Conservation (phyloP, 345 rosid species). For the Melastoma malabathricum region DNA sequence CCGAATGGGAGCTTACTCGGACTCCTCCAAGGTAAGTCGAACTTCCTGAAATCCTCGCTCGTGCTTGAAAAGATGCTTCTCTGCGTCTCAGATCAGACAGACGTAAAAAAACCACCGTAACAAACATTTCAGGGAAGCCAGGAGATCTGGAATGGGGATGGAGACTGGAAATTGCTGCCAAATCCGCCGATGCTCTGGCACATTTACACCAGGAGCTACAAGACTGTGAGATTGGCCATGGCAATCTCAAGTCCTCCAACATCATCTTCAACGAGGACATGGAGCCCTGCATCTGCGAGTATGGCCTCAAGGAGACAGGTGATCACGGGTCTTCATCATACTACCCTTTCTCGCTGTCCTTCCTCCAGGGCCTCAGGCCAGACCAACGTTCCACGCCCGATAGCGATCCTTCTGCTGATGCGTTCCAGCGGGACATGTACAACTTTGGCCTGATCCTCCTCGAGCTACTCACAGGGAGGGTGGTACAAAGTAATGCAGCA, state of each 20-base stretch:
- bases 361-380: too few relatives aligned
- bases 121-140: constrained; percentile 19
- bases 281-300: constrained; percentile 54
- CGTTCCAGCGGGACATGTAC: constrained; percentile 17
- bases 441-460: constrained; percentile 40
- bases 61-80: not conserved
- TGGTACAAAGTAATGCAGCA: constrained; percentile 24
- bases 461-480: constrained; percentile 43
- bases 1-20: constrained; percentile 36
- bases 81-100: not conserved
- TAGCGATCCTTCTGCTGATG: not conserved
- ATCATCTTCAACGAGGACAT: constrained; percentile 31
- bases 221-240: constrained; percentile 27
- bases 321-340: constrained; percentile 2
- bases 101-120: not conserved
- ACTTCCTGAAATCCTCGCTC: constrained; percentile 3
- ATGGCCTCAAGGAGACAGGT: constrained; percentile 25
- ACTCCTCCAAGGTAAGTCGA: constrained; percentile 35
- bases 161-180: constrained; percentile 32
- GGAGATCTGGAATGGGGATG: constrained; percentile 34
- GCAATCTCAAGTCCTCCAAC: constrained; percentile 54
- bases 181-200: constrained; percentile 26
- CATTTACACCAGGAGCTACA: constrained; percentile 34
- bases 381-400: not conserved
- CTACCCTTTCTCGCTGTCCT: not conserved